A percentile compares a stretch with the other conserved stretches of the same genome.
Evolutionary conservation across 164 flowering plant species (phyloP).

Genomic region (Stephania japonica): DNA sequence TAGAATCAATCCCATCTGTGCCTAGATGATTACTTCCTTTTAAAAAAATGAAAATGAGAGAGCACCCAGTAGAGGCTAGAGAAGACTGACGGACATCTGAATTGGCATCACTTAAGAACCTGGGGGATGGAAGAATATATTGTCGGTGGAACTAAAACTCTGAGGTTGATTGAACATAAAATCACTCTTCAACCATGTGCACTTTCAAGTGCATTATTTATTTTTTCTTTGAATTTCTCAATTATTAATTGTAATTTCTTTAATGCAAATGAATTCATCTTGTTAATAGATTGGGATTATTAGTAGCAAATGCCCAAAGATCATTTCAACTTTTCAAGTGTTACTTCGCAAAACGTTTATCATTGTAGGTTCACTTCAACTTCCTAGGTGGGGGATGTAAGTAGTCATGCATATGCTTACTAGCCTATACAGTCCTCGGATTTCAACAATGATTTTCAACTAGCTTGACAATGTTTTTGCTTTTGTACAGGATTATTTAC

Average conservation of each 20-base stretch:
- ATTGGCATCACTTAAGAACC: neutral
- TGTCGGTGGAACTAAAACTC: neutral
- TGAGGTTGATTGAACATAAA: neutral
- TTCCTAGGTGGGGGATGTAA: too few relatives aligned
- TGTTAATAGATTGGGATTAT: neutral
- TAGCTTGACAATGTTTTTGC: neutral
- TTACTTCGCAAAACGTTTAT: neutral
- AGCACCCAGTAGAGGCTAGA: neutral
- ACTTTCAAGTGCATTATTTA: neutral
- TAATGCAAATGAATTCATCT: neutral
- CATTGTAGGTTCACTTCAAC: too few relatives aligned
- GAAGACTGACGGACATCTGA: neutral
- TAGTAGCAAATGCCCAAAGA: neutral
- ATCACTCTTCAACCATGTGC: too few relatives aligned
- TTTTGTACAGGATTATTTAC: neutral
- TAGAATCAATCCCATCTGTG: too few relatives aligned
- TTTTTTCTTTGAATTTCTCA: neutral
- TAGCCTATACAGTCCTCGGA: neutral
- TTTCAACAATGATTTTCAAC: neutral
- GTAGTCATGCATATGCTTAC: too few relatives aligned
- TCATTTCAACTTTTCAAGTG: neutral
- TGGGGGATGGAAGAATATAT: neutral
- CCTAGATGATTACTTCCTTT: too few relatives aligned
- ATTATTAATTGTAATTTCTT: neutral
- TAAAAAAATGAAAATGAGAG: too few relatives aligned